Conservation (phyloP, 2,329 filamentous ascomycete species). For the Epichloe gansuensis region DNA sequence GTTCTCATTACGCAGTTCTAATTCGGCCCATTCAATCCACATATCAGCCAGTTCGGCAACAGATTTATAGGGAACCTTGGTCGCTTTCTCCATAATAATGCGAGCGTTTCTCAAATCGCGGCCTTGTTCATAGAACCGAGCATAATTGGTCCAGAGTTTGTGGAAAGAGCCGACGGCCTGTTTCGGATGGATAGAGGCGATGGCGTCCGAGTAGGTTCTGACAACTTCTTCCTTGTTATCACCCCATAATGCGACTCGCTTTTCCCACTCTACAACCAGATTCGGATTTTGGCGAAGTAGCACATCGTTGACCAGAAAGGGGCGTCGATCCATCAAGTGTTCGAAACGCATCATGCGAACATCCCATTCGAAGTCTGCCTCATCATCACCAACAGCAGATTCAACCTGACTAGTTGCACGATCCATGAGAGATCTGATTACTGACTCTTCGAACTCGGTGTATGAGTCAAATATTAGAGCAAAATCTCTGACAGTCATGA, state of each 20-base stretch:
- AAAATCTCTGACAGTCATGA: conserved; percentile 98
- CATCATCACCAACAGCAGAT: conserved; percentile 62
- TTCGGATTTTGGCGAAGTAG: conserved; percentile 90
- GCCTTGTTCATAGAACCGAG: conserved; percentile 87
- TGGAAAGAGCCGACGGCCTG: conserved; percentile 89
- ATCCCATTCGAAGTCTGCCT: conserved; percentile 87
- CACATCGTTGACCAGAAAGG: conserved; percentile 94
- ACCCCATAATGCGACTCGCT: conserved; percentile 89
- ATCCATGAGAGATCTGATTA: conserved; percentile 86
- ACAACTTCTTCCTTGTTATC: conserved; percentile 86
- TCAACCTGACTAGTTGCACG: conserved; percentile 68
- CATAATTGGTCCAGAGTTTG: conserved; percentile 91
- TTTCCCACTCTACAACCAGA: conserved; percentile 94
- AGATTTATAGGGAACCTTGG: conserved; percentile 95
- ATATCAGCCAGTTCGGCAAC: conserved; percentile 95
- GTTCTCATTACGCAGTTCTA: conserved; percentile 92
- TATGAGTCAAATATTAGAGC: conserved; percentile 94
- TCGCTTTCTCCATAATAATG: conserved; percentile 92
- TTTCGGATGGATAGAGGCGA: conserved; percentile 84
- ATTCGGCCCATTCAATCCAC: conserved; percentile 98
- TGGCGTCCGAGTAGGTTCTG: conserved; percentile 88
- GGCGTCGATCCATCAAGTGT: conserved; percentile 90
- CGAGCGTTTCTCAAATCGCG: conserved; percentile 75
- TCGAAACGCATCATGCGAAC: conserved; percentile 97
- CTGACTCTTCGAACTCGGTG: conserved; percentile 90